These are phyloP conservation scores for Spongiforma sp. DNA, from an alignment of 1,284 basidiomycete species.

Conservation along the genomic window DNA sequence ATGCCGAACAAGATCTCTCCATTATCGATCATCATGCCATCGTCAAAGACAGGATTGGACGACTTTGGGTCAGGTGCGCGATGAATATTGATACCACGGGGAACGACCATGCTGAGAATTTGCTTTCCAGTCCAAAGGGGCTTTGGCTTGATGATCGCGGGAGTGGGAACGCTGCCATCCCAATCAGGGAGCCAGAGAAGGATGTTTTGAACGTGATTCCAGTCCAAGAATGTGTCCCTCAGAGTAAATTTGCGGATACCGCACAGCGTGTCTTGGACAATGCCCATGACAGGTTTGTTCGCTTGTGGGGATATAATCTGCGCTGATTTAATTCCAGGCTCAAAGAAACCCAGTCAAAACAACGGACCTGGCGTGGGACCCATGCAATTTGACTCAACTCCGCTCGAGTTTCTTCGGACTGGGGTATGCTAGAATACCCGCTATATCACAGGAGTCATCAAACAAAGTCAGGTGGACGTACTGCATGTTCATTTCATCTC, in stretches of 20 bases:
- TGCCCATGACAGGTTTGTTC: conserved; percentile 99
- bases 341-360: background rate
- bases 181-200: conserved; percentile 97
- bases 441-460: conserved; percentile 7
- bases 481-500: conserved; percentile 99
- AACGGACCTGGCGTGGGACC: conserved; percentile 91
- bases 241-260: conserved; percentile 98
- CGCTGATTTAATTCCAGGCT: conserved; percentile 5
- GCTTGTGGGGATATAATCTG: conserved; percentile 99
- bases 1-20: conserved; percentile 96
- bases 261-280: conserved; percentile 98
- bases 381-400: conserved; percentile 98
- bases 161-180: conserved; percentile 93
- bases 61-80: conserved; percentile 82
- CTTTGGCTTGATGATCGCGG: conserved; percentile 96
- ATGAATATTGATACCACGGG: conserved; percentile 94
- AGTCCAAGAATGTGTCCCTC: conserved; percentile 93
- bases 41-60: conserved; percentile 86
- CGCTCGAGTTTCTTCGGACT: conserved; percentile 98
- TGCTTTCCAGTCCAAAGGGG: conserved; percentile 99
- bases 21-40: conserved; percentile 97
- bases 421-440: conserved; percentile 75
- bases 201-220: conserved; percentile 95
- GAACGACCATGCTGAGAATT: conserved; percentile 92
- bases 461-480: conserved; percentile 48